phyloP scores from a whole-genome alignment of 2,329 filamentous ascomycete genomes.

The Trichophyton benhamiae region DNA sequence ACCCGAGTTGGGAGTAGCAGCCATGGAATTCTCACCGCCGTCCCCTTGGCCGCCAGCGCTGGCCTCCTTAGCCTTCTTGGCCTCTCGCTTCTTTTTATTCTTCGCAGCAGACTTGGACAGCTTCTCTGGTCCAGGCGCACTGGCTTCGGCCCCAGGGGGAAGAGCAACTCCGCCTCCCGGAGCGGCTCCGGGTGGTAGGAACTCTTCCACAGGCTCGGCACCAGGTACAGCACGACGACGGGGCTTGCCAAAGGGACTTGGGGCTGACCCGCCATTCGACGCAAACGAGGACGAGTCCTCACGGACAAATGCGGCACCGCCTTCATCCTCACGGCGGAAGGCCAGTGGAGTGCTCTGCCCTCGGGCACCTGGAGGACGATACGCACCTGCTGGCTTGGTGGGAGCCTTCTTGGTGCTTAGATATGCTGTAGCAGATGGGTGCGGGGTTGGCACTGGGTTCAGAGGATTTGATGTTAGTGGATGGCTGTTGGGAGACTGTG shows the following conservation, averaged over 20 bases:
- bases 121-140: constrained; percentile 44
- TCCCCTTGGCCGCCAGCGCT: constrained; percentile 15
- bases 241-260: constrained; percentile 68
- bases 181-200: constrained; percentile 55
- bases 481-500: constrained; percentile 51
- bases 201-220: constrained; percentile 58
- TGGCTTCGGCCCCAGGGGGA: constrained; percentile 47
- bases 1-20: constrained; percentile 44
- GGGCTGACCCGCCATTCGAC: constrained; percentile 20
- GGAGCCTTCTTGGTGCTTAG: constrained; percentile 82
- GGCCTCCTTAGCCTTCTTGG: constrained; percentile 76
- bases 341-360: constrained; percentile 79
- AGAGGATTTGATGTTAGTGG: constrained; percentile 55
- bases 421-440: constrained; percentile 70
- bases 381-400: constrained; percentile 92
- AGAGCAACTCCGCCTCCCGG: constrained; percentile 55
- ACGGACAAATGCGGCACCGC: constrained; percentile 74
- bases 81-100: constrained; percentile 97
- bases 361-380: constrained; percentile 85
- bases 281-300: constrained; percentile 53
- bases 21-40: constrained; percentile 21
- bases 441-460: constrained; percentile 59
- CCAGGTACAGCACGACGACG: constrained; percentile 73
- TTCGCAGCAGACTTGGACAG: constrained; percentile 76
- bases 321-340: constrained; percentile 96